Conservation (phyloP, 2,329 filamentous ascomycete species). For the Colletotrichum truncatum region DNA sequence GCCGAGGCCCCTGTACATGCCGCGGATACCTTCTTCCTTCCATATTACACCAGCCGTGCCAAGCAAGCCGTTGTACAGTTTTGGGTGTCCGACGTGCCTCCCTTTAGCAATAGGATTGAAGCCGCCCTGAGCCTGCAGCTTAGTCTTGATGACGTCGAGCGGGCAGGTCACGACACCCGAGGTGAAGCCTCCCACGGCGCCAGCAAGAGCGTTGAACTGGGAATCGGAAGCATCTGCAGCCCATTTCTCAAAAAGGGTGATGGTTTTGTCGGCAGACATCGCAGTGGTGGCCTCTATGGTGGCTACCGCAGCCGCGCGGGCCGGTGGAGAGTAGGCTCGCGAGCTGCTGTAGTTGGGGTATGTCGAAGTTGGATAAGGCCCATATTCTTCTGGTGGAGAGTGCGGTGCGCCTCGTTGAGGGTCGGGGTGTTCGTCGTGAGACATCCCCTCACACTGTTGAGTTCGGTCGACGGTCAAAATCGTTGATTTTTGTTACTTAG, state of each 20-base stretch:
- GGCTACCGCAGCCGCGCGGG: slow-evolving; percentile 19
- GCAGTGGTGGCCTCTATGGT: slow-evolving; percentile 25
- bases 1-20: slow-evolving; percentile 91
- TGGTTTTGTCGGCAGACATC: slow-evolving; percentile 32
- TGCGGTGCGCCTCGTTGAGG: slow-evolving; percentile 35
- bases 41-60: slow-evolving; percentile 90
- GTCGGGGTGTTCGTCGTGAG: slow-evolving; percentile 57
- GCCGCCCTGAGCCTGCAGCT: slow-evolving; percentile 93
- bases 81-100: slow-evolving; percentile 57
- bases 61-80: slow-evolving; percentile 84
- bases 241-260: slow-evolving; percentile 64
- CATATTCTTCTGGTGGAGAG: slow-evolving; percentile 46
- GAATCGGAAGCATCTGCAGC: slow-evolving; percentile 65
- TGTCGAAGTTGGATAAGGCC: slow-evolving; percentile 37
- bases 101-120: slow-evolving; percentile 67
- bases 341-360: slow-evolving; percentile 33
- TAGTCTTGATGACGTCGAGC: slow-evolving; percentile 98
- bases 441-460: slow-evolving; percentile 50
- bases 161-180: slow-evolving; percentile 96
- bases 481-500: background rate
- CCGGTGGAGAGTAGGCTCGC: slow-evolving; percentile 29
- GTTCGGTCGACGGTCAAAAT: slow-evolving; percentile 7
- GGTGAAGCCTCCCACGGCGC: slow-evolving; percentile 88
- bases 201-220: slow-evolving; percentile 84
- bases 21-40: slow-evolving; percentile 85